phyloP scores from a whole-genome alignment of 1,139 yeast genomes.

The Debaryomyces sp. region DNA sequence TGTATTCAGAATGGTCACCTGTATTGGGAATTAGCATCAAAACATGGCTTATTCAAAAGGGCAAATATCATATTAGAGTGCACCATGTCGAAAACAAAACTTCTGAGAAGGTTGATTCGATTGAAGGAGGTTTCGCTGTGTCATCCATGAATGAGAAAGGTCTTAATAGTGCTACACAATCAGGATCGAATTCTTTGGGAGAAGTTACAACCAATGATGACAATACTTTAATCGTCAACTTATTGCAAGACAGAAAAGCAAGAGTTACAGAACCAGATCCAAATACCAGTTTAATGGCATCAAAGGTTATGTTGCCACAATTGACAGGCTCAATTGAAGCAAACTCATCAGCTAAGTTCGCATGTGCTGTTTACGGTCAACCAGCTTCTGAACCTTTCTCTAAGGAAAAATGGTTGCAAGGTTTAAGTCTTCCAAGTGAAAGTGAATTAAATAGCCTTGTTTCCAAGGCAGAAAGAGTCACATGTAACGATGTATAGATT shows the following conservation, averaged over 20 bases:
- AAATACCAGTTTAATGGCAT: conserved; percentile 23
- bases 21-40: conserved; percentile 21
- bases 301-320: conserved; percentile 14
- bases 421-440: conserved; percentile 7
- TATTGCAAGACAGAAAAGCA: conserved; percentile 13
- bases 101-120: conserved; percentile 14
- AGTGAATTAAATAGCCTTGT: background rate
- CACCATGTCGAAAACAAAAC: conserved; percentile 19
- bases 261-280: conserved; percentile 24
- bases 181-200: conserved; percentile 9
- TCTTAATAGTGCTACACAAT: conserved; percentile 12
- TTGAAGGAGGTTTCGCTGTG: conserved; percentile 18
- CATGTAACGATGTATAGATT: background rate
- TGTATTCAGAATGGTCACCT: conserved; percentile 25
- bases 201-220: conserved; percentile 10
- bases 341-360: conserved; percentile 9
- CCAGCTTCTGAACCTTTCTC: conserved; percentile 4
- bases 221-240: conserved; percentile 13
- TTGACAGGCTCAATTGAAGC: conserved; percentile 9
- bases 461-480: background rate
- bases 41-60: conserved; percentile 23
- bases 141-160: background rate
- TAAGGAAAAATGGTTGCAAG: conserved; percentile 6
- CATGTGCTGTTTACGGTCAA: conserved; percentile 10
- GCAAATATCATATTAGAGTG: conserved; percentile 23